Base-by-base conservation (phyloP, 306 rosid genomes). In the Begonia peltatifolia region DNA sequence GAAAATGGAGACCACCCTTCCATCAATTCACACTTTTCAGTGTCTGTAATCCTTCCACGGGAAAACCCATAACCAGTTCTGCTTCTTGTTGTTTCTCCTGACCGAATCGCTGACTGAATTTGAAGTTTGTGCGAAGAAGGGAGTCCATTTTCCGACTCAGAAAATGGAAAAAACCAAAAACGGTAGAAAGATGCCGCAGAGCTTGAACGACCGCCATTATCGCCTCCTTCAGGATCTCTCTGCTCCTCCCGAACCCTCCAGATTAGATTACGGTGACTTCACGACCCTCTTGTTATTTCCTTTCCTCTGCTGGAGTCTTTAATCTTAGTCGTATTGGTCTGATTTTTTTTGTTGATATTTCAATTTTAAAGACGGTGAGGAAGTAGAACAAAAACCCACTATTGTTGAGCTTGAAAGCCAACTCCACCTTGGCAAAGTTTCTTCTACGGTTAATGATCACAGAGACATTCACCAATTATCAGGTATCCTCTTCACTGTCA, bases 131-230 rank as follows among this genome's bases (percentile, higher is more conserved):
- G 46, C n/a, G 63, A 15, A 5, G 14, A 18, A 11, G 12, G 23
- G 42, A 42, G 4, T 50, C 56, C 64, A 60, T 42, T 12, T 30
- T 30, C 17, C 35, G 41, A 9, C 7, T 42, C 58, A 17, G 15
- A 47, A 38, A 64, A 88, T 82, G 93, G 93, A 70, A 50, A 80
- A 70, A 67, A 63, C 52, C 58, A 69, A 57, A 30, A 60, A 63
- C 63, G 44, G 51, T 17, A 50, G 46, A 14, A 82, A 66, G 61
- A 83, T 67, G 54, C 79, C 90, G 2, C 53, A 70, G 47, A 85
- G 94, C 49, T 81, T 90, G 49, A 90, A 90, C 77, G 97, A 85
- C 12, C 71, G 82, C 53, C 94, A 90, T 62, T 74, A 82, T 61
- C 87, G 94, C 18, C 61, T 85, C 67, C 97, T 89, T 38, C 94